phyloP scores from a whole-genome alignment of 306 rosid genomes.

The Citrullus amarus region DNA sequence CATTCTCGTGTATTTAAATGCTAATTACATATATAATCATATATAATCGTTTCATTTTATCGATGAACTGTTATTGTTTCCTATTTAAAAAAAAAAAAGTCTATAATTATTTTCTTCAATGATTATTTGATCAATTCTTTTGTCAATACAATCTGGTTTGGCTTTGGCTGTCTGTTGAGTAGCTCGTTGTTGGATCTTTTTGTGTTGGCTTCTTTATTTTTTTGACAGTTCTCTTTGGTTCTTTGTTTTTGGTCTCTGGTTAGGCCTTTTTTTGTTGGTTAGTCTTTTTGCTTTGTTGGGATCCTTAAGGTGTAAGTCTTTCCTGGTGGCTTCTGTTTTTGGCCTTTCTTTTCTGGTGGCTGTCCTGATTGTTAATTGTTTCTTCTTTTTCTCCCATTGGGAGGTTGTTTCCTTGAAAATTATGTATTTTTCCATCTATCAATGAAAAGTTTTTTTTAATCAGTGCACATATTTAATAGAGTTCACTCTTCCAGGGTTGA shows the following conservation, averaged over 20 bases:
- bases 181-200: not conserved
- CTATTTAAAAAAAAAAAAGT: no score
- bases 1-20: slow-evolving; percentile 1
- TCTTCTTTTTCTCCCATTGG: not conserved
- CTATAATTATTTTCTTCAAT: slow-evolving; percentile 7
- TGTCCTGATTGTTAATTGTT: no score
- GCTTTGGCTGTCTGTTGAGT: not conserved
- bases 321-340: not conserved
- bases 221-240: no score
- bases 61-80: no score
- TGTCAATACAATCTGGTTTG: not conserved
- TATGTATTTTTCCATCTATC: no score
- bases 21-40: not conserved
- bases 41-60: no score
- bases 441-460: not conserved
- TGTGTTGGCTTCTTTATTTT: not conserved
- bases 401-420: not conserved
- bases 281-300: not conserved
- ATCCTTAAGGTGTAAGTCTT: not conserved
- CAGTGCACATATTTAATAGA: not conserved
- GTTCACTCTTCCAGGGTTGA: slow-evolving; percentile 52
- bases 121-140: not conserved
- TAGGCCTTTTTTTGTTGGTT: no score
- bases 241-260: no score
- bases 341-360: not conserved